Conservation (phyloP, 2,329 filamentous ascomycete species). For the Pleomassaria siparia region DNA sequence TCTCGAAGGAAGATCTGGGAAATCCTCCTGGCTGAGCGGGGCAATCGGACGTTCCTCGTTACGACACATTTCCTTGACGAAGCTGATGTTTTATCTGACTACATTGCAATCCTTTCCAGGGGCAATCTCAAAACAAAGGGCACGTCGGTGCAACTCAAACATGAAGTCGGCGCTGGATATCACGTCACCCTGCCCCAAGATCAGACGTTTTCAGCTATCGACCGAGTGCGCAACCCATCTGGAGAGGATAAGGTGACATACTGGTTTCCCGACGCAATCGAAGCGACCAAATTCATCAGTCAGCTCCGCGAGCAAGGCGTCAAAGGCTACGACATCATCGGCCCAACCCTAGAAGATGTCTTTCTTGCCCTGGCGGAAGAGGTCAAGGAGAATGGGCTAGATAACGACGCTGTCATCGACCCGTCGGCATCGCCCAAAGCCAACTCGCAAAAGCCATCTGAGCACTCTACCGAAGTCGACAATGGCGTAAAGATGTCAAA, state of each 20-base stretch:
- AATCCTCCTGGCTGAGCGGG: constrained; percentile 82
- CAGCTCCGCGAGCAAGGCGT: constrained; percentile 67
- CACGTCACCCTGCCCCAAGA: constrained; percentile 57
- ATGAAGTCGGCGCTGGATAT: constrained; percentile 80
- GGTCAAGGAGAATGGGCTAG: constrained; percentile 57
- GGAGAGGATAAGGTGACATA: constrained; percentile 71
- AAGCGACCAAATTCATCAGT: constrained; percentile 71
- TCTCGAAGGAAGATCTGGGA: constrained; percentile 92
- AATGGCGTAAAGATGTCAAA: constrained; percentile 57
- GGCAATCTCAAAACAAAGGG: constrained; percentile 80
- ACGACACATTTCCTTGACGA: constrained; percentile 96
- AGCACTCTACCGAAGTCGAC: constrained; percentile 30
- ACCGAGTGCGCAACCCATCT: constrained; percentile 46
- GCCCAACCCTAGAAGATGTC: constrained; percentile 89
- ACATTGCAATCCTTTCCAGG: constrained; percentile 85
- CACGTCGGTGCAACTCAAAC: constrained; percentile 83
- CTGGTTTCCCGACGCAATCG: constrained; percentile 66
- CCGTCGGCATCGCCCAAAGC: constrained; percentile 20
- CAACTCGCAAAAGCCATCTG: constrained; percentile 21
- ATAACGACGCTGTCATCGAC: constrained; percentile 21
- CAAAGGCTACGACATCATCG: constrained; percentile 79
- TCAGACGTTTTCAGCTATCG: constrained; percentile 52
- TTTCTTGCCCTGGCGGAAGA: constrained; percentile 87
- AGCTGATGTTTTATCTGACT: constrained; percentile 84
- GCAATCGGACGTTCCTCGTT: constrained; percentile 77